phyloP scores from a whole-genome alignment of 2,329 filamentous ascomycete species.

The Paraphoma sp. region DNA sequence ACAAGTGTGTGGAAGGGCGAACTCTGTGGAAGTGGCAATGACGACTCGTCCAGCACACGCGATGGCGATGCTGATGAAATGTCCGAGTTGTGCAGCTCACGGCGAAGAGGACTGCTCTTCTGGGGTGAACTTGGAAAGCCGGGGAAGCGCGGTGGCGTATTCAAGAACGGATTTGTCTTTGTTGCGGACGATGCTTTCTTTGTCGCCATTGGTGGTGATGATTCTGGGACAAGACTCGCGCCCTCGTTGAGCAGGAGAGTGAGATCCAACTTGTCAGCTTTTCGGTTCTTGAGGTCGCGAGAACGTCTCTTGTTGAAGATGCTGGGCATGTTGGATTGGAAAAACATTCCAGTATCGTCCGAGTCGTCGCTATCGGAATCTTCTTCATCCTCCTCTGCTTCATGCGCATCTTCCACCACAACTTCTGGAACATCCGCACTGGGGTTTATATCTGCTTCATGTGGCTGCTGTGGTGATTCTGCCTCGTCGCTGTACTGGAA shows the following conservation, averaged over 20 bases:
- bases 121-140: constrained; percentile 33
- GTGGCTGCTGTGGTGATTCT: constrained; percentile 25
- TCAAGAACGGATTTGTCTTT: constrained; percentile 38
- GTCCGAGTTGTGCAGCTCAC: constrained; percentile 36
- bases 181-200: constrained; percentile 18
- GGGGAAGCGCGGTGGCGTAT: constrained; percentile 39
- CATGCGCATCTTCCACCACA: constrained; percentile 21
- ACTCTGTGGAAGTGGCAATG: constrained; percentile 37
- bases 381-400: constrained; percentile 17
- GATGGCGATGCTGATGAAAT: constrained; percentile 28
- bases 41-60: constrained; percentile 34
- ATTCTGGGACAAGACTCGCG: constrained; percentile 40
- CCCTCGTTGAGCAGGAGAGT: constrained; percentile 40
- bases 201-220: constrained; percentile 29
- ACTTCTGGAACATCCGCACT: constrained; percentile 1
- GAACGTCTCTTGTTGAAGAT: constrained; percentile 32
- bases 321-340: constrained; percentile 39
- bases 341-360: constrained; percentile 48
- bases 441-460: constrained; percentile 5
- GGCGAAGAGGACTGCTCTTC: constrained; percentile 44
- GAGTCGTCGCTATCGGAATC: constrained; percentile 34
- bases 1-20: constrained; percentile 43
- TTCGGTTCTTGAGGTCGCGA: constrained; percentile 26
- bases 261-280: constrained; percentile 37
- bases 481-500: constrained; percentile 49